These are phyloP conservation scores for Xylaria sp. DNA, from an alignment of 2,329 filamentous ascomycete genomes.

Conservation along the genomic window DNA sequence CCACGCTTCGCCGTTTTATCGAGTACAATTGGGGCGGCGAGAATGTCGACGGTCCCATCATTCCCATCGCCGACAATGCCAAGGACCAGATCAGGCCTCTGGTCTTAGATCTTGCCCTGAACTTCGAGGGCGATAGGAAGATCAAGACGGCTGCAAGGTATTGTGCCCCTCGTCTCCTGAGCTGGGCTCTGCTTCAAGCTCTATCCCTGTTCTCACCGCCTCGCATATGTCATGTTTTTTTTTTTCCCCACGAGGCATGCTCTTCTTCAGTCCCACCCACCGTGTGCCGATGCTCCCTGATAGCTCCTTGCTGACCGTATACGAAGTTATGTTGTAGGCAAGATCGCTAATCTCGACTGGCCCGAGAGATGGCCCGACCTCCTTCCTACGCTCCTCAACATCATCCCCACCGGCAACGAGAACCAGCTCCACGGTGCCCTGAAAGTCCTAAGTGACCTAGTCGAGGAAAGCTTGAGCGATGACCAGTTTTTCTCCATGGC, in stretches of 20 bases:
- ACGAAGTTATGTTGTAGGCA: conserved; percentile 74
- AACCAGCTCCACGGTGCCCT: conserved; percentile 86
- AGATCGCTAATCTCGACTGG: conserved; percentile 92
- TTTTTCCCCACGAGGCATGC: conserved; percentile 9
- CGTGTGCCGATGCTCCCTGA: neutral
- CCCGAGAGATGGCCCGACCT: conserved; percentile 94
- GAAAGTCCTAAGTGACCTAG: conserved; percentile 84
- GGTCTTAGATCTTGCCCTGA: conserved; percentile 79
- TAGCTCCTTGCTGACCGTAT: conserved; percentile 14
- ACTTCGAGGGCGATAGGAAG: conserved; percentile 76
- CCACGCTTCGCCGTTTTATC: conserved; percentile 82
- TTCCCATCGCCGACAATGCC: conserved; percentile 73
- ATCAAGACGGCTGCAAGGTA: conserved; percentile 89
- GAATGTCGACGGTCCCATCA: conserved; percentile 68
- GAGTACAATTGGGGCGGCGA: conserved; percentile 81
- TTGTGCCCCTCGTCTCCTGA: conserved; percentile 35
- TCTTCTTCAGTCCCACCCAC: neutral
- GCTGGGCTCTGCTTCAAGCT: neutral
- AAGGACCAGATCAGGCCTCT: conserved; percentile 75
- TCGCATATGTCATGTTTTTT: conserved; percentile 36
- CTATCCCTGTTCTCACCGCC: conserved; percentile 1
- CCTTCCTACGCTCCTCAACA: conserved; percentile 76
- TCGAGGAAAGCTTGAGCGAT: conserved; percentile 92
- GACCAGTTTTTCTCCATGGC: conserved; percentile 94
- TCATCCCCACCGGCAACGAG: conserved; percentile 78